A percentile compares a stretch with the other conserved stretches of the same genome.
Evolutionary conservation across 164 flowering plant genomes (phyloP).

Genomic region (Dillenia turbinata): DNA sequence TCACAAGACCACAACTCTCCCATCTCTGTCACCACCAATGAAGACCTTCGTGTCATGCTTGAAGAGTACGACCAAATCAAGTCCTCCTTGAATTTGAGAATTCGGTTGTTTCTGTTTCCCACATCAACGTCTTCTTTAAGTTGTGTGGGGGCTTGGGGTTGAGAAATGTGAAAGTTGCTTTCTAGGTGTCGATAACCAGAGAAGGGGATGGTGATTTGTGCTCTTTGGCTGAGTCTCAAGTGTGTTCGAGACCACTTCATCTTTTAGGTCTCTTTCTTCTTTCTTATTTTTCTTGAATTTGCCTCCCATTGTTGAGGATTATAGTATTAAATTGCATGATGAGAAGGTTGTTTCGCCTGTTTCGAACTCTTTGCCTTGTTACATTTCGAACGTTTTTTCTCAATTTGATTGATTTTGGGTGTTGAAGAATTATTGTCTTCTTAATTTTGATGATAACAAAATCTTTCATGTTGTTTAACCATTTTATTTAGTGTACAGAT

Average conservation of each 20-base stretch:
- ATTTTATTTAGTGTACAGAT: too few relatives aligned
- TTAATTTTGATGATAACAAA: too few relatives aligned
- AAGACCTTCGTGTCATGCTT: constrained; percentile 31
- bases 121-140: not conserved
- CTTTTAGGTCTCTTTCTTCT: constrained; percentile 50
- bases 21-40: constrained; percentile 33
- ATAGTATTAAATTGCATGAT: constrained; percentile 11
- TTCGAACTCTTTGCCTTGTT: constrained; percentile 30
- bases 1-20: constrained; percentile 35
- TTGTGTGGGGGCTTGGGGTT: constrained; percentile 13
- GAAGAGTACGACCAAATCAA: constrained; percentile 29
- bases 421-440: too few relatives aligned
- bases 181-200: too few relatives aligned
- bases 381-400: too few relatives aligned
- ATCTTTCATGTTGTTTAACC: too few relatives aligned
- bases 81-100: constrained; percentile 17
- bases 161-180: constrained; percentile 19
- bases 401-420: too few relatives aligned
- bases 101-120: constrained; percentile 37
- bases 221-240: constrained; percentile 23
- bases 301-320: constrained; percentile 27
- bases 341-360: constrained; percentile 16
- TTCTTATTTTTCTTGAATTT: constrained; percentile 35
- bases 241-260: constrained; percentile 44
- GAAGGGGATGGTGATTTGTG: too few relatives aligned